Evolutionary conservation across 2,329 filamentous ascomycete genomes (phyloP), one percentile per base, ranked within the genome.

Genomic region (Chaetomium olivaceum): DNA sequence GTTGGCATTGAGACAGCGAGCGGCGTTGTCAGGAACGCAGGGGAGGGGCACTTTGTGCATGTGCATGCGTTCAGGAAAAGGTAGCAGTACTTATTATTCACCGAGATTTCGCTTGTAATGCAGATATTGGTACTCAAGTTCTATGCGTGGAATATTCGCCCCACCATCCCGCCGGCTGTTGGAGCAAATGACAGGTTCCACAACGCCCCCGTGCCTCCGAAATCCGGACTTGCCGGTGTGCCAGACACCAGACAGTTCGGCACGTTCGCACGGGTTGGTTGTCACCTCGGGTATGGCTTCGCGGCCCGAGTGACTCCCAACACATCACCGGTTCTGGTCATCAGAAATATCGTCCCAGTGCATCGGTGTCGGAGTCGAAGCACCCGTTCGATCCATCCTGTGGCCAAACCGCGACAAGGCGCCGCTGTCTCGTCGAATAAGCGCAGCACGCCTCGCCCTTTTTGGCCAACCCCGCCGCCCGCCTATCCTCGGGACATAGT

Each of bases 401-500:
- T 51, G 48, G 2, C 52, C 48, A 43, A 58, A 68, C 12, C 66
- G 66, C 36, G 66, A 68, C 36, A 68, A 59, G 1, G 58, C 58
- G 16, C 62, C 62, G 8, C 46, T 68, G 23, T 68, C 69, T 7
- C 69, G 60, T n/a, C 69, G 63, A n/a, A 71, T 67, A 12, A 71
- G 48, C 9, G 68, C 61, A 1, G 71, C 68, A 0, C 68, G 58
- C 8, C 71, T 63, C 1, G 64, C 64, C 29, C 70, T 59, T 43
- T 66, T 67, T 6, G 65, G 66, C 59, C 68, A 68, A 36, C 71
- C 63, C 48, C 64, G 46, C 33, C 61, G 50, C 23, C 64, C 58
- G 3, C 67, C 62, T 16, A 43, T 57, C 12, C 67, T 51, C 12
- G 70, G 68, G 14, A 71, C 59, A 55, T 72, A 72, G 31, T 61